Conservation (phyloP, 2,329 filamentous ascomycete genomes). For the Geoglossum cookeanum region DNA sequence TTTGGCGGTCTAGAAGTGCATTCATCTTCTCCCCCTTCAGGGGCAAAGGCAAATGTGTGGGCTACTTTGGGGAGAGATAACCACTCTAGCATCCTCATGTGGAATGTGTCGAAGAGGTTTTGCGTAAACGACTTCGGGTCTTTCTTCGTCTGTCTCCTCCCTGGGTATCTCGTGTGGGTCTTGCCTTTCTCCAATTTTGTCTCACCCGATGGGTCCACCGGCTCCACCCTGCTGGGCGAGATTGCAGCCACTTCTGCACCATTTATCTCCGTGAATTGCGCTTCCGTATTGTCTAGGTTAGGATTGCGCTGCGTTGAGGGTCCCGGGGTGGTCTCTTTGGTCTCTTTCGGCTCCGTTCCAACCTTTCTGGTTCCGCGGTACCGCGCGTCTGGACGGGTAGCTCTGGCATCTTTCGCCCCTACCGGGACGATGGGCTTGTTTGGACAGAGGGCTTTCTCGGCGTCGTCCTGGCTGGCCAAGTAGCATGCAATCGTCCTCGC, state of each 20-base stretch:
- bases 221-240: neutral
- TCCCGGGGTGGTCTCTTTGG: constrained; percentile 10
- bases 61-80: constrained; percentile 21
- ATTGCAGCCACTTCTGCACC: neutral
- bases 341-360: constrained; percentile 2
- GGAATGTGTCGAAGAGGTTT: constrained; percentile 30
- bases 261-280: neutral
- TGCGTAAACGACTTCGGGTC: constrained; percentile 45
- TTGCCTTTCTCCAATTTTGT: constrained; percentile 4
- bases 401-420: constrained; percentile 10
- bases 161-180: neutral
- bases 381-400: neutral
- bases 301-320: neutral
- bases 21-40: constrained; percentile 4
- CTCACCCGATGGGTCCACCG: neutral
- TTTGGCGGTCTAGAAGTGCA: neutral
- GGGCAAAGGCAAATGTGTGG: constrained; percentile 10
- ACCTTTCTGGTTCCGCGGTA: neutral
- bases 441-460: constrained; percentile 49
- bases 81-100: constrained; percentile 27
- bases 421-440: constrained; percentile 19
- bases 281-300: neutral
- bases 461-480: constrained; percentile 61
- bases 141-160: constrained; percentile 21
- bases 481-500: constrained; percentile 65